These are phyloP conservation scores for Trametes cingulata DNA, from an alignment of 768 basidiomycete species.

Conservation along the genomic window DNA sequence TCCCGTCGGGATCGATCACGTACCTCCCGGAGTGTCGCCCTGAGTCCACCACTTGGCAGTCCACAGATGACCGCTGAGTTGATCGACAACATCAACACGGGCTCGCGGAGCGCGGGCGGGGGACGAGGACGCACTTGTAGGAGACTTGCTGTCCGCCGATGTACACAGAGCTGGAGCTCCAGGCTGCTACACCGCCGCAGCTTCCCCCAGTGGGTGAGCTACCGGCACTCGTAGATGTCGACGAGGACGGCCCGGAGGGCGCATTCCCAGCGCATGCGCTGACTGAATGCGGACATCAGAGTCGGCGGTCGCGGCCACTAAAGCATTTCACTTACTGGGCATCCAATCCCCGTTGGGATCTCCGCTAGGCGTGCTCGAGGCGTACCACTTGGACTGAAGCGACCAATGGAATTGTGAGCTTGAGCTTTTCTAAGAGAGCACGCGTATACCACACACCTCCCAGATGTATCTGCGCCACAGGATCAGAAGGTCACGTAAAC, in stretches of 20 bases:
- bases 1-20: background rate
- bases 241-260: slow-evolving; percentile 23
- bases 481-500: slow-evolving; percentile 9
- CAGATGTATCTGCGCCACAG: slow-evolving; percentile 54
- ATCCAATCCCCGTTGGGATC: slow-evolving; percentile 63
- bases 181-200: slow-evolving; percentile 53
- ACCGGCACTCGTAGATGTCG: slow-evolving; percentile 17
- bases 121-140: slow-evolving; percentile 45
- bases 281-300: slow-evolving; percentile 36
- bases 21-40: slow-evolving; percentile 49
- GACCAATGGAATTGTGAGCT: slow-evolving; percentile 1
- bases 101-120: slow-evolving; percentile 14
- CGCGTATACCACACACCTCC: slow-evolving; percentile 44
- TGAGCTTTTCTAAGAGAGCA: background rate
- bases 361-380: slow-evolving; percentile 46
- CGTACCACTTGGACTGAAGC: slow-evolving; percentile 61
- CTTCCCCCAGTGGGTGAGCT: slow-evolving; percentile 31
- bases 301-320: background rate
- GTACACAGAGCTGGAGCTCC: slow-evolving; percentile 50
- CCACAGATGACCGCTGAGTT: slow-evolving; percentile 40
- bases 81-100: slow-evolving; percentile 19
- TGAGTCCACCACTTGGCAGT: slow-evolving; percentile 67
- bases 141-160: slow-evolving; percentile 52
- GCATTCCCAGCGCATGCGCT: slow-evolving; percentile 51
- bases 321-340: slow-evolving; percentile 46